phyloP scores from a whole-genome alignment of 2,329 filamentous ascomycete genomes.

The Aspergillus sp. region DNA sequence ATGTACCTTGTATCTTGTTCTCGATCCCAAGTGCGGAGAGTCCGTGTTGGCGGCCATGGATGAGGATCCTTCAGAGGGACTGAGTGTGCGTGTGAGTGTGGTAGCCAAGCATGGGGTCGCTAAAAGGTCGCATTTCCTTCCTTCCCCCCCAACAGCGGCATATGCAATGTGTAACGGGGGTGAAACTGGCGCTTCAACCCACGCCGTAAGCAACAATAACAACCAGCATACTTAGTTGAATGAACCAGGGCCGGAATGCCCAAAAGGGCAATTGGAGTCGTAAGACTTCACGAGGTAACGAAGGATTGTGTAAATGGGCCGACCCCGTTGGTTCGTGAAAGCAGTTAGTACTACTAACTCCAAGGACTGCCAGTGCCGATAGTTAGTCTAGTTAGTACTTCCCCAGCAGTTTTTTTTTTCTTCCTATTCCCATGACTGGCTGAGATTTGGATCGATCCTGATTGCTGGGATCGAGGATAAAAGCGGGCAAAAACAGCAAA shows the following conservation, averaged over 20 bases:
- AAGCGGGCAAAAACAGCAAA: background rate
- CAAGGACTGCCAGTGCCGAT: too few species aligned
- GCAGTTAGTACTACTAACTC: background rate
- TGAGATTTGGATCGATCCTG: slow-evolving; percentile 13
- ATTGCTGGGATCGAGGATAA: slow-evolving; percentile 9
- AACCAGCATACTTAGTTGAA: background rate
- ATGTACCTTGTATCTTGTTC: background rate
- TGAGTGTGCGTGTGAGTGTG: background rate
- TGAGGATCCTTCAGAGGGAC: background rate
- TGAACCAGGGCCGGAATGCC: background rate
- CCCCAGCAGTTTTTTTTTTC: background rate
- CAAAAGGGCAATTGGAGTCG: background rate
- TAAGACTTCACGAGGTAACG: background rate
- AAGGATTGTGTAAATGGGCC: background rate
- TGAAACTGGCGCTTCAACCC: background rate
- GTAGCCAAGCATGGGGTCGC: background rate
- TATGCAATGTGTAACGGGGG: background rate
- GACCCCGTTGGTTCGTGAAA: slow-evolving; percentile 3
- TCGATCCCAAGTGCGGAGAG: background rate
- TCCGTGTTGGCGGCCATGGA: background rate
- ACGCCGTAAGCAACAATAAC: background rate
- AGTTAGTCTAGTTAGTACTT: background rate
- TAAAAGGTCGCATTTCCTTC: background rate
- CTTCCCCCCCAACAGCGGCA: background rate
- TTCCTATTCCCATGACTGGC: slow-evolving; percentile 1